Evolutionary conservation across 2,329 filamentous ascomycete species (phyloP).

Genomic region (Ophiocordyceps polyrhachis-furcata): DNA sequence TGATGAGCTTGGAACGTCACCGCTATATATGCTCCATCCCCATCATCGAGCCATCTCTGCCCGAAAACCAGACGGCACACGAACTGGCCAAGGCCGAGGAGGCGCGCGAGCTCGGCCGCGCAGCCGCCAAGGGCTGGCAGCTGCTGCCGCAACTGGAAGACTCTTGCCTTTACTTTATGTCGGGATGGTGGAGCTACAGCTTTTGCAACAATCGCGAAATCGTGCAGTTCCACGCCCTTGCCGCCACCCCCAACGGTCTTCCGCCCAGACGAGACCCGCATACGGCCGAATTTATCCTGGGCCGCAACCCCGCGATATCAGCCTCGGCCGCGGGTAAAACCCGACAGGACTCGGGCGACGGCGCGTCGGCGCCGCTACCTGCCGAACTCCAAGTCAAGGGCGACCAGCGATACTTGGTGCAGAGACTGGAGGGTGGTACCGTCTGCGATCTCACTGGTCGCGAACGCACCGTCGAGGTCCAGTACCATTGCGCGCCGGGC

Average conservation of each 20-base stretch:
- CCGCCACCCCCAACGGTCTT: conserved; percentile 45
- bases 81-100: conserved; percentile 54
- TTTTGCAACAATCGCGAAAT: conserved; percentile 83
- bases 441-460: conserved; percentile 71
- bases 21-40: conserved; percentile 78
- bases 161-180: conserved; percentile 64
- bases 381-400: conserved; percentile 65
- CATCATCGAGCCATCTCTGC: conserved; percentile 35
- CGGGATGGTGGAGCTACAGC: conserved; percentile 90
- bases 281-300: conserved; percentile 61
- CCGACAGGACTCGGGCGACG: conserved; percentile 6
- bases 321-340: conserved; percentile 8
- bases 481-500: conserved; percentile 62
- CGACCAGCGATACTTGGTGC: conserved; percentile 70
- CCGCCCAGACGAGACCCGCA: conserved; percentile 61
- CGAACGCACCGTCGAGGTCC: conserved; percentile 68
- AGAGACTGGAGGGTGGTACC: conserved; percentile 62
- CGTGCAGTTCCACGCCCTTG: conserved; percentile 75
- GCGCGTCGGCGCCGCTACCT: conserved; percentile 12
- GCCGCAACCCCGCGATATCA: conserved; percentile 25
- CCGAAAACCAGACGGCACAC: conserved; percentile 46
- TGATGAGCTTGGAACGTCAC: conserved; percentile 50
- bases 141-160: conserved; percentile 62
- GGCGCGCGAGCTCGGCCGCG: conserved; percentile 60
- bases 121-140: conserved; percentile 61